Evolutionary conservation across 139 green algal genomes (phyloP).

Genomic region (Chlamydomonas schloesseri): DNA sequence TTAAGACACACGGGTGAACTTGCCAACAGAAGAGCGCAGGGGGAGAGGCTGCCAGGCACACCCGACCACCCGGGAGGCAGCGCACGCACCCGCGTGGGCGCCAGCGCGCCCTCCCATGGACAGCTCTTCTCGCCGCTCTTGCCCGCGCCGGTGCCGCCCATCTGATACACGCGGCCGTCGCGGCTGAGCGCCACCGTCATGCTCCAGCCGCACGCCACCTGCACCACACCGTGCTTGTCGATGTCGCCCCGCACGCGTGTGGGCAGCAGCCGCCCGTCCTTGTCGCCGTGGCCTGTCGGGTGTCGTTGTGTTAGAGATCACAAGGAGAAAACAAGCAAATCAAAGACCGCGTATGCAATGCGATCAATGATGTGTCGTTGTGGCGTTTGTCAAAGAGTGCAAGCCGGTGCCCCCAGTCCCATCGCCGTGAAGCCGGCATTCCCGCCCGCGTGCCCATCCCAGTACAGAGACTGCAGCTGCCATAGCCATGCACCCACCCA

Average conservation of each 20-base stretch:
- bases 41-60: too few relatives aligned
- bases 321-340: too few relatives aligned
- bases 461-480: too few relatives aligned
- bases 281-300: conserved; percentile 55
- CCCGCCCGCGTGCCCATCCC: too few relatives aligned
- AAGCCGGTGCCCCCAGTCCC: too few relatives aligned
- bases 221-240: conserved; percentile 53
- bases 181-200: conserved; percentile 82
- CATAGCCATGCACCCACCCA: conserved; percentile 74
- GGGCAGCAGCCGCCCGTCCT: conserved; percentile 70
- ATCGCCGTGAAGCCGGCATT: too few relatives aligned
- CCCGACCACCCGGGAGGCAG: background rate
- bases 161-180: conserved; percentile 82
- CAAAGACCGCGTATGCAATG: too few relatives aligned
- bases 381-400: too few relatives aligned
- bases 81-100: conserved; percentile 64
- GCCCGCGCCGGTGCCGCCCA: conserved; percentile 80
- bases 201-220: conserved; percentile 81
- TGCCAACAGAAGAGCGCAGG: too few relatives aligned
- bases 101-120: conserved; percentile 61
- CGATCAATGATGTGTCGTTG: too few relatives aligned
- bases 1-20: too few relatives aligned
- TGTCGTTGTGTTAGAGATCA: too few relatives aligned
- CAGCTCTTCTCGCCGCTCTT: conserved; percentile 64
- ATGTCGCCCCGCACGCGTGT: conserved; percentile 61